Evolutionary conservation across 345 rosid species (phyloP), one percentile per base, ranked within the genome.

Genomic region (Linum usitatissimum): DNA sequence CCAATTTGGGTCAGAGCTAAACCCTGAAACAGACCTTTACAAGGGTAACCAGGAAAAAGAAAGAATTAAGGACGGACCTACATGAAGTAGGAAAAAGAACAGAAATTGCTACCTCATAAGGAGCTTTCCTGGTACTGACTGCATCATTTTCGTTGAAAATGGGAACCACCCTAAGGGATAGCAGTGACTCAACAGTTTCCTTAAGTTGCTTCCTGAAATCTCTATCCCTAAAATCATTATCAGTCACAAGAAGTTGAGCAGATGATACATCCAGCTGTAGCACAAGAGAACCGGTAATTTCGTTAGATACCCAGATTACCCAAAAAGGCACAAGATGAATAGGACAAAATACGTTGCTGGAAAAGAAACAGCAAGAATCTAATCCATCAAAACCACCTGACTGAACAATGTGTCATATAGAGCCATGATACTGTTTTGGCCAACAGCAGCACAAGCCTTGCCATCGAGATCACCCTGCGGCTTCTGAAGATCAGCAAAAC

Each of bases 361-460:
- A 23, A 23, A 23, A 23, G 28, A 23, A 23, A 23, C 28, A 23
- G 28, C 28, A 23, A 23, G 28, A 23, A 18, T 5, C 18, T 61
- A 66, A 45, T 8, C 8, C 6, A 23, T 18, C 20, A 58, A 70
- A 59, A 85, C 86, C 54, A 73, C 77, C 96, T 94, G 91, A 67
- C 79, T 76, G 61, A 94, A 94, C 77, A 94, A 70, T 39, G 91
- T 67, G 81, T 94, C 99, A 73, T 90, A 94, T 42, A 90, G 76
- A 69, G 99, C 91, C 99, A 94, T 90, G 39, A 94, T 86, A 76
- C 95, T 79, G 62, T 84, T 94, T 75, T 94, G 99, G 68, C 99
- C 99, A 70, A 94, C 99, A 74, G 90, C 99, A 21, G 99, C 99
- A 74, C 97, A 94, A 21, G 93, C 99, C 83, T 94, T 94, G 63